Base-by-base conservation (phyloP, 805 yeast species). In the Saccharomycopsis amapae region DNA sequence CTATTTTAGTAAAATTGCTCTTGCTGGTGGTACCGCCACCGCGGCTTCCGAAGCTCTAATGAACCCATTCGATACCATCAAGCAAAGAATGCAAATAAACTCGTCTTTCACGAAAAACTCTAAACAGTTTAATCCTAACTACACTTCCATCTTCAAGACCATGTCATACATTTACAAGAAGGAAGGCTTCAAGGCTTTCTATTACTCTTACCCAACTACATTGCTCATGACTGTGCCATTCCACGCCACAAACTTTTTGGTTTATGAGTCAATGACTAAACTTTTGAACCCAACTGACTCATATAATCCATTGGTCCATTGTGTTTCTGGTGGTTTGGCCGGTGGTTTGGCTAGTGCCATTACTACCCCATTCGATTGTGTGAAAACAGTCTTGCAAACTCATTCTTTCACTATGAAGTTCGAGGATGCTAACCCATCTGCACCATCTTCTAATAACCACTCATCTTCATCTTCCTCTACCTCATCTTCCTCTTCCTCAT, bases 21-120 rank as follows among this genome's bases (percentile, higher is more conserved):
- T 79, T 19, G 90, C 96, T n/a, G 97, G 97, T 52, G 82, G 88
- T 12, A 80, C 84, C 9, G 97, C 96, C 15, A 90, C 97, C 3
- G 77, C 78, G 13, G 84, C 90, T 2, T 80, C 89, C 4, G 97
- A 90, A 63, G 96, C 96, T 2, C 70, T 93, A 54, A 89, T 90
- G 97, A 90, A 90, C 52, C 98, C 98, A 32, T 90, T 90, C 59
- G 98, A 90, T 59, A 94, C 90, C 23, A 69, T 93, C 49, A 90
- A 90, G 62, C 98, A 90, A 67, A 75, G 97, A 64, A 87, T 90
- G 95, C 98, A 90, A 64, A 55, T 77, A 32, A 61, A 62, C 10
- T 52, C 63, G 35, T 47, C 48, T 43, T 46, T 40, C 36, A 44
- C 46, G 26, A 44, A 30, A 6, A 17, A 40, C 64, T 62, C 52